Evolutionary conservation across 345 rosid species (phyloP).

Genomic region (Rhizophora mangle): DNA sequence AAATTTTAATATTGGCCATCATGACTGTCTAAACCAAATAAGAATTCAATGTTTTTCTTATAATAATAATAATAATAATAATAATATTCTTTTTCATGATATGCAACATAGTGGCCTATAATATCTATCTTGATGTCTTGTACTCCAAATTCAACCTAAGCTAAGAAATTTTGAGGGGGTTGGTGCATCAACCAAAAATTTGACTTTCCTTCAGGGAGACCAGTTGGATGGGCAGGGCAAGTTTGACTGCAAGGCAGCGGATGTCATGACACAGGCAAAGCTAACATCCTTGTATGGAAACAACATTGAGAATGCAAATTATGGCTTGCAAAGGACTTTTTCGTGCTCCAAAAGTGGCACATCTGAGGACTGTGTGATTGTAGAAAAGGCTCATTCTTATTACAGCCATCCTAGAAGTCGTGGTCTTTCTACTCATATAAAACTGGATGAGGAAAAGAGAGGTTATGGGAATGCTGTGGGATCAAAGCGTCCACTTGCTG

Average conservation of each 20-base stretch:
- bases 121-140: background rate
- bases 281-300: slow-evolving; percentile 74
- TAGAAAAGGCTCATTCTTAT: slow-evolving; percentile 33
- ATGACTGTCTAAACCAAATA: background rate
- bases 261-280: slow-evolving; percentile 50
- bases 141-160: background rate
- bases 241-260: slow-evolving; percentile 40
- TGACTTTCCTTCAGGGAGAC: slow-evolving; percentile 48
- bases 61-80: background rate
- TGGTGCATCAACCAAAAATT: slow-evolving; percentile 1
- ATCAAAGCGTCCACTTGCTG: slow-evolving; percentile 58
- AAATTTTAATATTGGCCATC: too few relatives aligned
- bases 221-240: slow-evolving; percentile 35
- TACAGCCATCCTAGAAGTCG: slow-evolving; percentile 31
- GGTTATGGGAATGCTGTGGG: slow-evolving; percentile 37
- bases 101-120: background rate
- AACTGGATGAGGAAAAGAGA: slow-evolving; percentile 54
- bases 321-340: slow-evolving; percentile 30
- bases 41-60: background rate
- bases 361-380: slow-evolving; percentile 49
- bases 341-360: slow-evolving; percentile 37
- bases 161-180: background rate
- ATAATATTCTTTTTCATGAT: background rate
- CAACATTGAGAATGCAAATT: slow-evolving; percentile 40
- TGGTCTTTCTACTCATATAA: slow-evolving; percentile 21